Base-by-base conservation (phyloP, 306 rosid genomes). In the Herpetospermum pedunculosum region DNA sequence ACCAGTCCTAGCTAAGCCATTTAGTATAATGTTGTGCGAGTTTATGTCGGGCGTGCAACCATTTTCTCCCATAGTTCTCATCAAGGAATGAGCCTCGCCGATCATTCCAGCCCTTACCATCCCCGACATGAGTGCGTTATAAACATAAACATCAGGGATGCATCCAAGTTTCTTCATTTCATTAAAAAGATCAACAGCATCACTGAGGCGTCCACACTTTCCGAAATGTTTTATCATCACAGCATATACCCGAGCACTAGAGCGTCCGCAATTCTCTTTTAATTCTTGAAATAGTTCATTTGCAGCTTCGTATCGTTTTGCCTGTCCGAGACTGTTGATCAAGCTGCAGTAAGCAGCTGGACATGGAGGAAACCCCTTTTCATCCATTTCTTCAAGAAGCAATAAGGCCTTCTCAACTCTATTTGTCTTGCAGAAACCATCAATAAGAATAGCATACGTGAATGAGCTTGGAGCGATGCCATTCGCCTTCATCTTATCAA, bases 311-410 rank as follows among this genome's bases (percentile, higher is more conserved):
- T 89, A 91, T 34, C 95, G 85, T 75, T 89, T 94, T 58, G 96
- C 97, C 83, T 79, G 84, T 80, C 98, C 98, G 29, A 94, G 98
- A 77, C 85, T 84, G 69, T 94, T 88, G 83, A 94, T 94, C 81
- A 94, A 77, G 87, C 97, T 94, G 88, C 98, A 91, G 79, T 91
- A 91, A 37, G 97, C 97, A 79, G 97, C 92, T 64, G 98, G 92
- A 79, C 98, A 91, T 48, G 98, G 94, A 16, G 98, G 96, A 83
- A 89, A 86, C 29, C 77, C 77, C 58, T 84, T 94, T 82, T 94
- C 98, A 65, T 91, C 98, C 98, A 94, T 94, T 82, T 91, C 96
- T 71, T 94, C 97, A n/a, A 91, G 97, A 86, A 94, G 97, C 82
- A 94, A 52, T 77, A 94, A 76, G 63, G 97, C 96, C 78, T 87